Percentiles rank a stretch among this genome's conserved stretches.
These are phyloP conservation scores for Xylaria sp. DNA, from an alignment of 2,329 filamentous ascomycete genomes.

Conservation along the genomic window DNA sequence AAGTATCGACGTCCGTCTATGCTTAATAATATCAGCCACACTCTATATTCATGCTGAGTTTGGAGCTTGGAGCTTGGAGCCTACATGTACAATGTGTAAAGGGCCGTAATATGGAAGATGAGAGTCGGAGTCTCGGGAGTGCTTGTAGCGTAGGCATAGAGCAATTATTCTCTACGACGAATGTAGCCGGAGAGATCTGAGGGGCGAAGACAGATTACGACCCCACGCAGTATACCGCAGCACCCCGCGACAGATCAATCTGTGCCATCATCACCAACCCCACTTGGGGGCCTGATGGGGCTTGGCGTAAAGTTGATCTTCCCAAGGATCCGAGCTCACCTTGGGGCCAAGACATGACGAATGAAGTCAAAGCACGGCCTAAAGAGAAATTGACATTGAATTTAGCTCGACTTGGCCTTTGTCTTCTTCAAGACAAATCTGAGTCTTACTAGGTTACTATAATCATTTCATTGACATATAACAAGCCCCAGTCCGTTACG, in stretches of 20 bases:
- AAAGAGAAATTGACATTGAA: not conserved
- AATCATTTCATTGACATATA: not conserved
- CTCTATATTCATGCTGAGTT: not conserved
- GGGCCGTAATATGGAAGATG: conserved; percentile 42
- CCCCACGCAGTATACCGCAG: conserved; percentile 12
- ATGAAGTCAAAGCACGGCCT: no score
- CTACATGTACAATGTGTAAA: conserved; percentile 37
- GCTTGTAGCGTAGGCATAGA: conserved; percentile 48
- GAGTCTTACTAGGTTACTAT: not conserved
- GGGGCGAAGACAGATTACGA: not conserved
- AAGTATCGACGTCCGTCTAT: conserved; percentile 43
- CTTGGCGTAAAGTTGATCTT: conserved; percentile 4
- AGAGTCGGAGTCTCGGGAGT: conserved; percentile 45
- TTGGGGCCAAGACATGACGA: not conserved
- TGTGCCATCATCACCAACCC: conserved; percentile 24
- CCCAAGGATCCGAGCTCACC: not conserved
- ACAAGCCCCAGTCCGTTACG: not conserved
- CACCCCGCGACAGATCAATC: conserved; percentile 24
- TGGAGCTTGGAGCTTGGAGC: not conserved
- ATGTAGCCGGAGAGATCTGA: not conserved
- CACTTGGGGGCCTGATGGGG: conserved; percentile 11
- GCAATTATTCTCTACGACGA: not conserved
- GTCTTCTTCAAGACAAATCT: not conserved
- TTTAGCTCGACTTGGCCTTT: not conserved
- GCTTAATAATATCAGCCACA: not conserved